These are phyloP conservation scores for Strombidium stylifer DNA, from an alignment of 73 alveolate genomes.

Conservation along the genomic window DNA sequence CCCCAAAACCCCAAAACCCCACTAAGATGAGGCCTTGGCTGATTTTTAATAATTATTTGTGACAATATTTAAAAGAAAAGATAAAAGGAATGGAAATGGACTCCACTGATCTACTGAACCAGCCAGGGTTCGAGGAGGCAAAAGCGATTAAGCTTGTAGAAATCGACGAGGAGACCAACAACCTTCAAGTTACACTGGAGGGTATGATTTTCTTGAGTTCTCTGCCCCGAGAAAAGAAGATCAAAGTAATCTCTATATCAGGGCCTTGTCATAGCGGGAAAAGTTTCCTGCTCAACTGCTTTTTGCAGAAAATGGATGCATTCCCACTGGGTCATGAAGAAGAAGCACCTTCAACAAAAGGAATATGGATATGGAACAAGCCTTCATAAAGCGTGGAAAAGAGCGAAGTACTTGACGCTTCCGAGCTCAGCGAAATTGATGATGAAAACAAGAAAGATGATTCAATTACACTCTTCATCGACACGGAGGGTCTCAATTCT, in stretches of 20 bases:
- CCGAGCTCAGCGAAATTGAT: neutral
- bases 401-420: neutral
- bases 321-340: constrained; percentile 91
- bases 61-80: too few species aligned
- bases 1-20: too few species aligned
- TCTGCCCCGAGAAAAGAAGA: constrained; percentile 37
- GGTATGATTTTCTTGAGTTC: constrained; percentile 51
- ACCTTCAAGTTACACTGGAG: constrained; percentile 39
- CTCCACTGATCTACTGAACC: neutral
- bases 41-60: too few species aligned
- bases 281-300: constrained; percentile 85
- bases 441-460: constrained; percentile 52
- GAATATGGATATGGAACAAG: constrained; percentile 96
- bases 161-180: constrained; percentile 22
- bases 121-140: neutral
- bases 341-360: constrained; percentile 95
- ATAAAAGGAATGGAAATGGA: too few species aligned
- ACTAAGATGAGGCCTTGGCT: too few species aligned
- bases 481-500: constrained; percentile 94
- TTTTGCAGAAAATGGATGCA: constrained; percentile 76
- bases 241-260: constrained; percentile 85
- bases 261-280: constrained; percentile 95
- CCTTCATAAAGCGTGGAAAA: too few species aligned
- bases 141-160: constrained; percentile 12
- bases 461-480: constrained; percentile 75